Percentiles rank a stretch among this genome's conserved stretches.
Evolutionary conservation across 129 eudicot species (phyloP).

Genomic region (Pseudognaphalium luteoalbum): DNA sequence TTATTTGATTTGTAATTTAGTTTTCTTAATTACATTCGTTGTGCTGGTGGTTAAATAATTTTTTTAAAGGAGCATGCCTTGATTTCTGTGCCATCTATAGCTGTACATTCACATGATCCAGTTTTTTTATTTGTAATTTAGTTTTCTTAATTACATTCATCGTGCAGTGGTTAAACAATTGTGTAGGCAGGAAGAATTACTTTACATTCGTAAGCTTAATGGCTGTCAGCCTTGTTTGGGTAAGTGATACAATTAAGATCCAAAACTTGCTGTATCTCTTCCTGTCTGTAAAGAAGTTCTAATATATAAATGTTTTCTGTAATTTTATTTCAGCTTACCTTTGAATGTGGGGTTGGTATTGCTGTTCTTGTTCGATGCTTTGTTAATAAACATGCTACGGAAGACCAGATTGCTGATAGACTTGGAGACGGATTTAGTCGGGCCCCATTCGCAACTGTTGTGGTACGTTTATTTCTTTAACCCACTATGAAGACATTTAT

Average conservation of each 20-base stretch:
- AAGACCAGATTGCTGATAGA: constrained; percentile 60
- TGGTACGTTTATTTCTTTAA: constrained; percentile 52
- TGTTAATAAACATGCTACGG: constrained; percentile 56
- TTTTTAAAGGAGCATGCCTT: too few relatives aligned
- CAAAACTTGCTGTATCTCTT: neutral
- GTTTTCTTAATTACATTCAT: constrained; percentile 15
- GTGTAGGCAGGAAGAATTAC: constrained; percentile 89
- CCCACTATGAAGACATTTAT: neutral
- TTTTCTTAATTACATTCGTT: constrained; percentile 16
- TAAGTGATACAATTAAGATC: constrained; percentile 32
- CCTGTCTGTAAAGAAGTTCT: neutral
- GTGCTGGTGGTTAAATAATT: constrained; percentile 93
- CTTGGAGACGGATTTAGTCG: constrained; percentile 88
- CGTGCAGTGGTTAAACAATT: constrained; percentile 92
- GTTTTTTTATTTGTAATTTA: constrained; percentile 12
- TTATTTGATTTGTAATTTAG: constrained; percentile 11
- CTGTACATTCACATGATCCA: neutral
- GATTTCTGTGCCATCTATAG: neutral
- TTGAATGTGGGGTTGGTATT: constrained; percentile 76
- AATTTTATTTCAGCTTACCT: constrained; percentile 53
- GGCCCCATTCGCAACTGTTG: constrained; percentile 81
- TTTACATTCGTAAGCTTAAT: constrained; percentile 73
- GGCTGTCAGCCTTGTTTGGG: constrained; percentile 84
- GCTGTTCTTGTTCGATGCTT: constrained; percentile 89
- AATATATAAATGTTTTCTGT: constrained; percentile 5